Evolutionary conservation across 2,329 filamentous ascomycete species (phyloP), one percentile per base, ranked within the genome.

Genomic region (Periglandula ipomoeae): DNA sequence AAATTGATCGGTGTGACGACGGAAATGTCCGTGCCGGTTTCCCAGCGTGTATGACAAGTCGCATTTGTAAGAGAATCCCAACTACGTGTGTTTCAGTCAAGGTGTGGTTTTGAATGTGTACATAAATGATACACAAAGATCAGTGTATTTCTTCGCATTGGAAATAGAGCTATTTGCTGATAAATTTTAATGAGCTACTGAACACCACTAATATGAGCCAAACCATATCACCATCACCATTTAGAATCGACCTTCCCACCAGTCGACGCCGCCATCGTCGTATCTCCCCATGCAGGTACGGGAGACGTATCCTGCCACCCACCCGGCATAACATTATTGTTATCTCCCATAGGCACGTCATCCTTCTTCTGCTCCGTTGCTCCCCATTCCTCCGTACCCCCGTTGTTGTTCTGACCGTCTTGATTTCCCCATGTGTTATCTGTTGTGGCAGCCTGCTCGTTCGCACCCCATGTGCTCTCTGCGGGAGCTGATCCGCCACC

Each of bases 281-380:
- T 3, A 52, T 68, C 65, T 15, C 50, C 60, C 65, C 65, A 68
- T 0, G 51, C n/a, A 2, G 53, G 49, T 4, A 26, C n/a, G 5
- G 35, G 13, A 10, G 57, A 44, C 8, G 49, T 24, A 0, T 56
- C 51, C 5, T 52, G 52, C 62, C 63, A 66, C 2, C 56, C 55
- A 2, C 63, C 64, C 11, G 65, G 65, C 62, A 66, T 65, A 26
- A 62, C 56, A 26, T 61, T 65, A 49, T 52, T 57, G 9, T 44
- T 26, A 9, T 49, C 37, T 2, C 20, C 37, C 8, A 26, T 19
- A 2, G 46, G 13, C 10, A 40, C 19, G 2, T 13, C 20, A 19
- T 52, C 30, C 32, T 26, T 32, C 34, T 26, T 34, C 13, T 41
- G 17, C 37, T 49, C 24, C 15, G 7, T 13, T 6, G 37, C 15